Base-by-base conservation (phyloP, 2,329 filamentous ascomycete species). In the Botrytis tulipae region DNA sequence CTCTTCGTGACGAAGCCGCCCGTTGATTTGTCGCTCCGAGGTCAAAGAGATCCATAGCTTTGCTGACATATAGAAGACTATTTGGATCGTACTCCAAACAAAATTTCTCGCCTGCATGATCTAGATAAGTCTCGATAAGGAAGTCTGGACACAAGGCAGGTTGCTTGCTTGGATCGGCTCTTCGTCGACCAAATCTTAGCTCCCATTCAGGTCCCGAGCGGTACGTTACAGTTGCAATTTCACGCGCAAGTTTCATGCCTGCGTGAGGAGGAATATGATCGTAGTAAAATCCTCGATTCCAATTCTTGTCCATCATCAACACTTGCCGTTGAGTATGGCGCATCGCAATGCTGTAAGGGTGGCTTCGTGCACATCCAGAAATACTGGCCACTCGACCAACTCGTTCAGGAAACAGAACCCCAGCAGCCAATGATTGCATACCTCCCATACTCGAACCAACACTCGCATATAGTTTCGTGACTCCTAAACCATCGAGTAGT, bases 281-380 rank as follows among this genome's bases (percentile, higher is more conserved):
- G 81, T 97, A 97, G 85, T 98, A 98, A 84, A 95, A 97, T 2
- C 96, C 96, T 51, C 96, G 90, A 78, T 93, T 93, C 96, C 96
- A 99, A 80, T 97, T 94, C 3, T 95, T 94, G 80, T 99, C 96
- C 92, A 98, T 98, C 95, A 99, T 98, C 66, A 99, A 88, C 1
- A 98, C 96, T 84, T 98, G 96, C 42, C 96, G 91, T 83, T 99
- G 96, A 0, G 95, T 97, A 83, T 99, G 96, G 71, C 96, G 91
- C 95, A 99, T 98, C 48, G 96, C 96, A 81, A 99, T 97, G 82
- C 95, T 97, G 84, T 99, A 99, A 0, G 96, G 96, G 82, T 99
- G 96, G 78, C 93, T 97, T 76, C 96, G 88, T 0, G 95, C 96
- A 82, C 96, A 99, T 20, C 95, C 96, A 80, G 93, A 97, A 80